Conservation (phyloP, 140 eudicot genomes). For the Flaveria floridana region DNA sequence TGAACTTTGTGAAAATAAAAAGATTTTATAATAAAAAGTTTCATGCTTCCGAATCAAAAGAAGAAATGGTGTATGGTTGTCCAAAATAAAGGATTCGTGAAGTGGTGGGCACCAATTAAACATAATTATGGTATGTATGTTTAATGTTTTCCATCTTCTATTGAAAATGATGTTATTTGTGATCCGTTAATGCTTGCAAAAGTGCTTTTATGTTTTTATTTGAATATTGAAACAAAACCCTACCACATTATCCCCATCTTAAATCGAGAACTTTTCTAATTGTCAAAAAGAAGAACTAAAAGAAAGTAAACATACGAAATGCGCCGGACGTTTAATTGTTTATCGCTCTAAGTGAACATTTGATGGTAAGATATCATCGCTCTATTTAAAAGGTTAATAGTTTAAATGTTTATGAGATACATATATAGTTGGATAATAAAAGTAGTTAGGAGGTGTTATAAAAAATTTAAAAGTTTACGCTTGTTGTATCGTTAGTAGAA, state of each 20-base stretch:
- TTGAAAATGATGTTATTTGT: constrained; percentile 10
- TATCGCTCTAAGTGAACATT: too few relatives aligned
- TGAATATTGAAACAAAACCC: constrained; percentile 24
- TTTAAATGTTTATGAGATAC: too few relatives aligned
- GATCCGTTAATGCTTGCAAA: constrained; percentile 21
- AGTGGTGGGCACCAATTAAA: constrained; percentile 35
- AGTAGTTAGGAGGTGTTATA: too few relatives aligned
- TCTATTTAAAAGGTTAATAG: too few relatives aligned
- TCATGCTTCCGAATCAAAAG: constrained; percentile 27
- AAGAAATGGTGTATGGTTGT: constrained; percentile 17
- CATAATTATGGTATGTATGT: constrained; percentile 24
- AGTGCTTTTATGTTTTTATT: constrained; percentile 34
- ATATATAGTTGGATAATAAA: too few relatives aligned
- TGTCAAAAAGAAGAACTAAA: background rate
- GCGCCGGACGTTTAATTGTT: background rate
- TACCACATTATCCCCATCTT: constrained; percentile 17
- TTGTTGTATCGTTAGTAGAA: too few relatives aligned
- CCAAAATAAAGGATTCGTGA: constrained; percentile 21
- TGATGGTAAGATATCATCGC: too few relatives aligned
- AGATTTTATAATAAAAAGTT: background rate
- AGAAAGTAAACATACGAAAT: background rate
- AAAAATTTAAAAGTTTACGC: too few relatives aligned
- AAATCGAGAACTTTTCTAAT: background rate
- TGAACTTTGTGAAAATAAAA: too few relatives aligned
- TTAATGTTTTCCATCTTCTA: constrained; percentile 7